phyloP scores from a whole-genome alignment of 1,284 basidiomycete species.

The Veloboletus limbatus region DNA sequence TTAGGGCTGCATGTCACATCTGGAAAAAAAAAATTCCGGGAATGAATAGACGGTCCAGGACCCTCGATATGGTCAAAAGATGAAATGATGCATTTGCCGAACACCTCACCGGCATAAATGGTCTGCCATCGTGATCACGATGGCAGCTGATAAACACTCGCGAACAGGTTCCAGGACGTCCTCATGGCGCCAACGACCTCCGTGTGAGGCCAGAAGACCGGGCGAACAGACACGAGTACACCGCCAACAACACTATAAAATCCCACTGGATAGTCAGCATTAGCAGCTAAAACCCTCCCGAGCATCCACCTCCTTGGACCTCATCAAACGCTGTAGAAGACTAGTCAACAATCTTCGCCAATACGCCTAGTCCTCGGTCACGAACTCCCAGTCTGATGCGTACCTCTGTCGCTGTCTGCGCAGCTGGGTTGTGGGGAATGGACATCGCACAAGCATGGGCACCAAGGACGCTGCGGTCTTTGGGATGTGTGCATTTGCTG shows the following conservation, averaged over 20 bases:
- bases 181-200: constrained; percentile 87
- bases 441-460: neutral
- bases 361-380: neutral
- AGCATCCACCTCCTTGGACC: constrained; percentile 6
- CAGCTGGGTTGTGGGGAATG: constrained; percentile 22
- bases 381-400: constrained; percentile 16
- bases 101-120: constrained; percentile 23
- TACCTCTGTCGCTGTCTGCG: constrained; percentile 6
- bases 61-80: constrained; percentile 32
- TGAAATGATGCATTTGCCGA: constrained; percentile 26
- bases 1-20: constrained; percentile 21
- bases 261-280: constrained; percentile 12
- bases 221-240: constrained; percentile 18
- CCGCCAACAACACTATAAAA: constrained; percentile 26
- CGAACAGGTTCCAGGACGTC: constrained; percentile 19
- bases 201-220: constrained; percentile 53
- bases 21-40: constrained; percentile 21
- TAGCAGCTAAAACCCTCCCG: constrained; percentile 9
- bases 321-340: neutral
- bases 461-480: constrained; percentile 19
- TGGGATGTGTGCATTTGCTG: constrained; percentile 27
- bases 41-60: constrained; percentile 27
- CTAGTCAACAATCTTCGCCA: neutral
- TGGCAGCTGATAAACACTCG: constrained; percentile 24
- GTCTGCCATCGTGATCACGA: constrained; percentile 28